Conservation (phyloP, 208 protist species). For the Trypanosoma boissoni region DNA sequence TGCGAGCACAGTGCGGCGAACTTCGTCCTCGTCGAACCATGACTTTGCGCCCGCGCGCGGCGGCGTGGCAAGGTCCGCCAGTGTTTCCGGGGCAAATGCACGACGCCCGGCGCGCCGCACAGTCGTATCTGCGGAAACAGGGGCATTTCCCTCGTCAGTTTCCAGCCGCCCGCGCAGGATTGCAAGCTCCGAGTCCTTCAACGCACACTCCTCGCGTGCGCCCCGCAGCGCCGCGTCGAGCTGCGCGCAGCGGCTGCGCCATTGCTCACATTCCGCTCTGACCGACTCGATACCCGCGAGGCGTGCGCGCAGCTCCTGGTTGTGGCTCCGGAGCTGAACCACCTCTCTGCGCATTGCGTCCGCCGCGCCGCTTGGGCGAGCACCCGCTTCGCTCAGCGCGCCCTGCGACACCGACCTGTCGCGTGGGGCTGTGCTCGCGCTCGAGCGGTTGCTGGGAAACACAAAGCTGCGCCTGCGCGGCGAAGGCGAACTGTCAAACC, state of each 20-base stretch:
- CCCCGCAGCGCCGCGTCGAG: no score
- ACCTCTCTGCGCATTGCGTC: constrained; percentile 16
- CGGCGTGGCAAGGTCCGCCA: constrained; percentile 10
- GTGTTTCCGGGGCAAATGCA: constrained; percentile 13
- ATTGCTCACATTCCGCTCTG: background rate
- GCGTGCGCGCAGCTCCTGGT: constrained; percentile 12
- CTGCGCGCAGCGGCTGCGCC: constrained; percentile 1
- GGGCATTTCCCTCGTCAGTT: no score
- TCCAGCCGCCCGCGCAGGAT: no score
- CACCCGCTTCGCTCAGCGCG: no score
- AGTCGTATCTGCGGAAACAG: no score
- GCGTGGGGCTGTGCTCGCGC: constrained; percentile 14
- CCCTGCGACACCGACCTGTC: constrained; percentile 9
- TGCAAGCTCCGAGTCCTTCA: no score
- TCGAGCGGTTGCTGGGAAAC: constrained; percentile 26
- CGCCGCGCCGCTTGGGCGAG: background rate
- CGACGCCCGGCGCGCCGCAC: background rate
- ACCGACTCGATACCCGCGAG: background rate
- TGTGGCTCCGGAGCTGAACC: constrained; percentile 12
- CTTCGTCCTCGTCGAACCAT: constrained; percentile 19
- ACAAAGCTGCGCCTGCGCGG: constrained; percentile 1
- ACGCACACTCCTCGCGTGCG: no score
- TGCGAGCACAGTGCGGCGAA: constrained; percentile 7
- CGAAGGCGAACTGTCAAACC: constrained; percentile 7
- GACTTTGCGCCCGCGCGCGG: background rate